A percentile compares a stretch with the other conserved stretches of the same genome.
Conservation (phyloP, 2,329 filamentous ascomycete species). For the Escovopsis sp. region DNA sequence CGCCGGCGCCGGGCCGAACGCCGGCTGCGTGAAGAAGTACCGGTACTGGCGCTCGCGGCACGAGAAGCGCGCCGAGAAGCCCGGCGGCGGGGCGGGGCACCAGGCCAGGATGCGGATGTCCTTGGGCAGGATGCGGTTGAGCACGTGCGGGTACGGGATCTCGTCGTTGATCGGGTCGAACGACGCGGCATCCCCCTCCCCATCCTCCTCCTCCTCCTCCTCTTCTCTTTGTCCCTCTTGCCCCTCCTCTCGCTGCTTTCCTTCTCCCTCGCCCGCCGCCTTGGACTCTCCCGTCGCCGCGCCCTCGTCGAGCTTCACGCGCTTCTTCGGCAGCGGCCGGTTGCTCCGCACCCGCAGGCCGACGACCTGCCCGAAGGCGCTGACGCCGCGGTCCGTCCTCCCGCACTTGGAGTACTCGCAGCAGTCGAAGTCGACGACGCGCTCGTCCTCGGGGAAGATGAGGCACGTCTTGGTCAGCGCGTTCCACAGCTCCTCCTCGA, state of each 20-base stretch:
- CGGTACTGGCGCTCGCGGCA: constrained; percentile 84
- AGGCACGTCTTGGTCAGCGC: constrained; percentile 69
- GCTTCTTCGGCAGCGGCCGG: constrained; percentile 37
- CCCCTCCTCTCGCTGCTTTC: constrained; percentile 4
- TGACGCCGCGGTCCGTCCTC: constrained; percentile 82
- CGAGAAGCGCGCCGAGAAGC: constrained; percentile 84
- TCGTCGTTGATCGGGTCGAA: constrained; percentile 67
- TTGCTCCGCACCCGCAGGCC: constrained; percentile 71
- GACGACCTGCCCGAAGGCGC: constrained; percentile 92
- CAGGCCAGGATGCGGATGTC: constrained; percentile 88
- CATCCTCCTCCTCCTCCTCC: constrained; percentile 9
- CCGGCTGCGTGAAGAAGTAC: constrained; percentile 96
- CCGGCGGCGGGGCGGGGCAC: constrained; percentile 67
- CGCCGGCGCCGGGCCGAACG: constrained; percentile 49
- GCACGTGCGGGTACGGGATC: constrained; percentile 63
- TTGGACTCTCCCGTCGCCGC: constrained; percentile 7
- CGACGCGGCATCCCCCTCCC: constrained; percentile 2
- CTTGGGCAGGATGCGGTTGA: constrained; percentile 77
- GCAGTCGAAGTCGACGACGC: constrained; percentile 61
- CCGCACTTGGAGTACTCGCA: constrained; percentile 94
- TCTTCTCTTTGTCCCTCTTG: constrained; percentile 6
- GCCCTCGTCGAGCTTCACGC: constrained; percentile 11
- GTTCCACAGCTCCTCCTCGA: constrained; percentile 91
- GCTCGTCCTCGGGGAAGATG: constrained; percentile 54
- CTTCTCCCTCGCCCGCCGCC: not conserved